These are phyloP conservation scores for Schwanniomyces pseudopolymorphus DNA, from an alignment of 805 yeast species.

Conservation along the genomic window DNA sequence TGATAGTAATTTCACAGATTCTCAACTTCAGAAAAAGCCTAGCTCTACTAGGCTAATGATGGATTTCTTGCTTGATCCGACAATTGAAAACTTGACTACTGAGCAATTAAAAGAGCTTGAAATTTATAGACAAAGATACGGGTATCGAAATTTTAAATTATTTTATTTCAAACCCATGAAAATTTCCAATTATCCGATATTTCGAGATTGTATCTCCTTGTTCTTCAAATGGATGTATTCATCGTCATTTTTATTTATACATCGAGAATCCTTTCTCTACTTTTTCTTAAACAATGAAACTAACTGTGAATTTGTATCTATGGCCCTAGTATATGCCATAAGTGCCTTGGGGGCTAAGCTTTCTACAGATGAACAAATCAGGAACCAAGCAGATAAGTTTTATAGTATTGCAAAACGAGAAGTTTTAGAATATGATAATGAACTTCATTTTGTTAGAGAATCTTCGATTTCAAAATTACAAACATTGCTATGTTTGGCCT, in stretches of 20 bases:
- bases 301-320: constrained; percentile 11
- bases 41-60: background rate
- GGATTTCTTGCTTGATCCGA: background rate
- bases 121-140: background rate
- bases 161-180: constrained; percentile 2
- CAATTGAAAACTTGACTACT: background rate
- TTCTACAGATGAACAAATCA: constrained; percentile 1
- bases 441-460: constrained; percentile 2
- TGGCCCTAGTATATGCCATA: constrained; percentile 7
- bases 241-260: constrained; percentile 8
- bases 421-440: constrained; percentile 4
- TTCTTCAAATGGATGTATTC: constrained; percentile 10
- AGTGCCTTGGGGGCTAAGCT: constrained; percentile 10
- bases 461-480: constrained; percentile 9
- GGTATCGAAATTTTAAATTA: background rate
- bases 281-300: constrained; percentile 13
- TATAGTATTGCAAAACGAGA: constrained; percentile 4
- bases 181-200: constrained; percentile 3
- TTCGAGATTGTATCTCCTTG: constrained; percentile 6
- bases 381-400: constrained; percentile 7
- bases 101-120: background rate
- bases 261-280: constrained; percentile 10
- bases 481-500: constrained; percentile 10
- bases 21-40: background rate
- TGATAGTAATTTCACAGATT: constrained; percentile 5